These are phyloP conservation scores for Fagus sylvatica DNA, from an alignment of 306 rosid species.

Conservation along the genomic window DNA sequence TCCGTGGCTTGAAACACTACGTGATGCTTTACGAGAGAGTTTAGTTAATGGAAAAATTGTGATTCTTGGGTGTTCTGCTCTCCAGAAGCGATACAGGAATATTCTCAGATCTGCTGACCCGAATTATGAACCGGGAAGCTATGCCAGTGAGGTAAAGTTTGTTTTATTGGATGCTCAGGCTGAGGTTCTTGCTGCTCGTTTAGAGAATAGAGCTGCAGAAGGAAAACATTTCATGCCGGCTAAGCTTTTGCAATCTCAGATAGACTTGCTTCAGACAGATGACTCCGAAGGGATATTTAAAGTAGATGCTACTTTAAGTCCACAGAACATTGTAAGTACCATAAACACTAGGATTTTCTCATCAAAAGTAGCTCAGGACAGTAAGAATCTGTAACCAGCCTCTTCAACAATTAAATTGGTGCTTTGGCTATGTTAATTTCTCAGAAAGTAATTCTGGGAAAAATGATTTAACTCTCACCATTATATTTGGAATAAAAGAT, in stretches of 20 bases:
- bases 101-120: slow-evolving; percentile 69
- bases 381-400: background rate
- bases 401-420: background rate
- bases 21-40: slow-evolving; percentile 34
- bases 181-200: slow-evolving; percentile 53
- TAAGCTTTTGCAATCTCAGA: slow-evolving; percentile 76
- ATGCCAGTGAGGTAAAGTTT: slow-evolving; percentile 50
- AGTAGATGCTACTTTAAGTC: slow-evolving; percentile 61
- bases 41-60: slow-evolving; percentile 32
- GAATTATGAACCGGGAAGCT: slow-evolving; percentile 41
- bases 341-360: slow-evolving; percentile 10
- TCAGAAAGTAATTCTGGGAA: background rate
- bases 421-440: background rate
- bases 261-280: slow-evolving; percentile 66
- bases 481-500: background rate
- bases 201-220: slow-evolving; percentile 61
- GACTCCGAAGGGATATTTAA: slow-evolving; percentile 55
- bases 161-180: slow-evolving; percentile 66
- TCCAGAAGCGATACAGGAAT: slow-evolving; percentile 67
- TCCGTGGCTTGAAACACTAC: slow-evolving; percentile 81
- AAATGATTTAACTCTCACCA: background rate
- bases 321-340: slow-evolving; percentile 37
- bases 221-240: slow-evolving; percentile 88
- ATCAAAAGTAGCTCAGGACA: background rate
- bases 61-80: slow-evolving; percentile 79